phyloP scores from a whole-genome alignment of 2,329 filamentous ascomycete genomes.

The Botrytis aclada region DNA sequence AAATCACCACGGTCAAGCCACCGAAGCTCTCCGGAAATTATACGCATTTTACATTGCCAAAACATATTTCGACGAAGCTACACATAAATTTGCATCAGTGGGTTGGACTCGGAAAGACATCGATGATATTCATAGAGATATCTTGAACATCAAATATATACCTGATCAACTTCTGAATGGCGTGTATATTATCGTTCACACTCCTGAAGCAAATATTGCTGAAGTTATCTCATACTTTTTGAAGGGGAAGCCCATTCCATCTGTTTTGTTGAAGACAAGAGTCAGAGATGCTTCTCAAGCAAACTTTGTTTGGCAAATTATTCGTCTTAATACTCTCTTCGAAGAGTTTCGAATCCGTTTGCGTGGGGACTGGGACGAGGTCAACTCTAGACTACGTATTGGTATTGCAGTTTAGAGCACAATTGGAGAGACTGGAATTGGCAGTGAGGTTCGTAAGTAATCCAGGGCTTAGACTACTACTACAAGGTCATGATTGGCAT shows the following conservation, averaged over 20 bases:
- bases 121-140: neutral
- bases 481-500: neutral
- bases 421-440: neutral
- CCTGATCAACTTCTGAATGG: neutral
- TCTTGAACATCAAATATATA: neutral
- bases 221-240: neutral
- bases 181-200: neutral
- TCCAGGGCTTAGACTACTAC: neutral
- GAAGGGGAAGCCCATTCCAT: too few relatives aligned
- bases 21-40: neutral
- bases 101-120: neutral
- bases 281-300: neutral
- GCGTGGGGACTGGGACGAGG: accelerated
- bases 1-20: neutral
- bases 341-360: accelerated
- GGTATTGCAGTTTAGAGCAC: neutral
- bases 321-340: neutral
- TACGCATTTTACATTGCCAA: neutral
- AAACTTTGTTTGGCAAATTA: neutral
- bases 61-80: neutral
- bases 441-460: neutral
- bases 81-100: too few relatives aligned
- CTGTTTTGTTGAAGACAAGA: accelerated
- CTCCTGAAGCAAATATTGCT: neutral
- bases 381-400: too few relatives aligned